Evolutionary conservation across 2,329 filamentous ascomycete genomes (phyloP), one percentile per base, ranked within the genome.

Genomic region (Zasmidium citrigriseum): DNA sequence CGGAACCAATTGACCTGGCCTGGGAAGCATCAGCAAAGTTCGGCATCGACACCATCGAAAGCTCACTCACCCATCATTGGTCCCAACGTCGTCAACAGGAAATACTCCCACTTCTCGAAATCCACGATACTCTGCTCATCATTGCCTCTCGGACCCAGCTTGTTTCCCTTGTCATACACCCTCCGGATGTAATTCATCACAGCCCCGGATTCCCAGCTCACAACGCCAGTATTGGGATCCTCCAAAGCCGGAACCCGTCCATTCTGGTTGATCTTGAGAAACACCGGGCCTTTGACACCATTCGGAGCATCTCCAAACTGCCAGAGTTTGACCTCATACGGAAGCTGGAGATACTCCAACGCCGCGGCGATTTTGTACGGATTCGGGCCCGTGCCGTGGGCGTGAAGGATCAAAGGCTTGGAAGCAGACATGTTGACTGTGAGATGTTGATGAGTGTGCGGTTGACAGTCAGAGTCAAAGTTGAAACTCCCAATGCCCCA

Each of bases 151-250:
- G 76, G 76, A 4, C 74, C 74, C 9, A 79, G 67, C 23, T 60
- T 68, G 52, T 76, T 75, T n/a, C 69, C 59, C 21, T 70, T 70
- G 64, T 81, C 78, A 61, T 80, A 80, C 1, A 74, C 71, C 2
- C 75, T 67, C 10, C 78, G 64, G 21, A 83, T 65, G 57, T 82
- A 83, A 58, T 78, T 74, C 57, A 83, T 65, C 64, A 82, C 81
- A 11, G 81, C 80, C 22, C 78, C 78, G 16, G 76, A 78, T 65
- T 83, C 80, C 76, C 78, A 83, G 44, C 80, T 72, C 0, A 74
- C 76, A 41, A 82, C 69, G 57, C 72, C 74, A 16, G 70, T 74
- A 45, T 78, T 80, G 58, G 77, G 77, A 61, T 82, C 79, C 56
- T 80, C 69, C 38, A 81, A 67, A 27, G 76, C 73, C 1, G 74